Evolutionary conservation across 129 eudicot genomes (phyloP), one percentile per base, ranked within the genome.

Genomic region (Centaurea solstitialis): DNA sequence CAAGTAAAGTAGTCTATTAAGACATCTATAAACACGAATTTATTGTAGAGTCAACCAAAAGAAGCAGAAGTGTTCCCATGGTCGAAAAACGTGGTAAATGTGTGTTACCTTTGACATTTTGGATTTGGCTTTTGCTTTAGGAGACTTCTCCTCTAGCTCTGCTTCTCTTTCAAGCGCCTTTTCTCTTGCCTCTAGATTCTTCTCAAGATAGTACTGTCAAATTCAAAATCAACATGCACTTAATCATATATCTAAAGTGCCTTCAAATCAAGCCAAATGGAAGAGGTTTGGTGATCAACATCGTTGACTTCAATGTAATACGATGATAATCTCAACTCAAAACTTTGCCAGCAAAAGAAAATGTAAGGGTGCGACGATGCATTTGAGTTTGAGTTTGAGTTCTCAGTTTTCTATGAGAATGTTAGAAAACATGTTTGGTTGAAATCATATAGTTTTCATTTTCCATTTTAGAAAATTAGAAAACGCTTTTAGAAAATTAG

Each of bases 151-250:
- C 62, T 95, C 97, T 5, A 95, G 86, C 81, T 95, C 97, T 2
- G 90, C 99, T 89, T 95, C 99, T 73, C 99, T 86, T 83, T 91
- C 99, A 39, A 95, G 93, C 66, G 91, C 98, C 75, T 87, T 93
- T 72, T 89, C 87, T 80, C 99, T 91, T 67, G 97, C 99, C 74
- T 95, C 99, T 22, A 95, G 90, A 80, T 95, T 95, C 97, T 95
- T 95, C 95, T 95, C 99, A 76, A 95, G 86, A 88, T 95, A 95
- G 78, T 95, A 95, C 99, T 95, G 85, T 83, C 64, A 11, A 81
- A 62, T 70, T 6, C 67, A 67, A 45, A 77, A 28, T 40, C 53
- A 57, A 82, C 38, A 33, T 43, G 21, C 11, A n/a, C 43, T 73
- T 62, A n/a, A 9, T 62, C 10, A 57, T 0, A 79, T 13, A 72